Percentiles rank a stretch among this genome's conserved stretches.
Evolutionary conservation across 371 early-diverging fungal species (phyloP).

Genomic region (Dinochytrium kinnereticum): DNA sequence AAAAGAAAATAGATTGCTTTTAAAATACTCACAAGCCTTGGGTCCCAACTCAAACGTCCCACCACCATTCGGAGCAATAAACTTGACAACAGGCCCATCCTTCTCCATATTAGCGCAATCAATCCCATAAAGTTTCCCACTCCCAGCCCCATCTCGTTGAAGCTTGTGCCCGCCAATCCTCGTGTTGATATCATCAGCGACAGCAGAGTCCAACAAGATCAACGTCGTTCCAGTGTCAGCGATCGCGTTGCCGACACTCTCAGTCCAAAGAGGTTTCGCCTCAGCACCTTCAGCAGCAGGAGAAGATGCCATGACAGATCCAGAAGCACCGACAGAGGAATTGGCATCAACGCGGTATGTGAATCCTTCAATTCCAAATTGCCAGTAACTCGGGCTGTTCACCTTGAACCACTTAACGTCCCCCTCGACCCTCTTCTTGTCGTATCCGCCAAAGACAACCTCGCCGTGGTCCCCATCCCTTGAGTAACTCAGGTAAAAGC

Average conservation of each 20-base stretch:
- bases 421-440: conserved; percentile 23
- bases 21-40: conserved; percentile 8
- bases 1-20: background rate
- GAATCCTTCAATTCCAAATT: conserved; percentile 25
- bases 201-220: conserved; percentile 64
- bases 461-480: conserved; percentile 37
- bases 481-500: conserved; percentile 37
- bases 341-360: conserved; percentile 15
- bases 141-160: background rate
- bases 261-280: background rate
- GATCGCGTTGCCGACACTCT: conserved; percentile 17
- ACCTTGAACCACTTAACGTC: conserved; percentile 22
- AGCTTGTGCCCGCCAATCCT: conserved; percentile 2
- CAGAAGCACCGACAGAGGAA: background rate
- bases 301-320: background rate
- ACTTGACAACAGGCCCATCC: conserved; percentile 1
- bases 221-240: conserved; percentile 62
- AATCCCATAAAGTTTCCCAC: background rate
- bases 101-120: conserved; percentile 8
- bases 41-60: background rate
- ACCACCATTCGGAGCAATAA: background rate
- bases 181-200: background rate
- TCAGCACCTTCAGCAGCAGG: background rate
- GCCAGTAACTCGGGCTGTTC: conserved; percentile 34
- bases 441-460: conserved; percentile 37